Evolutionary conservation across 352 stramenopile species (phyloP).

Genomic region (Phytophthora idaei): DNA sequence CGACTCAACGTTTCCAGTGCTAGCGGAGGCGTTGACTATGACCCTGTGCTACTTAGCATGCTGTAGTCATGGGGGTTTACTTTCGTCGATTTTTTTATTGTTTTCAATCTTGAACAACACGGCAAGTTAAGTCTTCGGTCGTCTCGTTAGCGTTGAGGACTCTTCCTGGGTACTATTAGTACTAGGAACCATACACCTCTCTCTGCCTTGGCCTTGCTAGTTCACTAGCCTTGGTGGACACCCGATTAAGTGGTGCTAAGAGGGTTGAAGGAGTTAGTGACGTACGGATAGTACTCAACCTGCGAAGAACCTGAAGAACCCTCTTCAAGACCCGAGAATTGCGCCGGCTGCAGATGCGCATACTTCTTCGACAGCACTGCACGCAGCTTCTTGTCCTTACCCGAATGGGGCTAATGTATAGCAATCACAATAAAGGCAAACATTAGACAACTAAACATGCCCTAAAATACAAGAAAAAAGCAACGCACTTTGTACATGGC

Average conservation of each 20-base stretch:
- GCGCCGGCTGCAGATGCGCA: slow-evolving; percentile 79
- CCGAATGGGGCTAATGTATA: slow-evolving; percentile 55
- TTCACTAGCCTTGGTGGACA: slow-evolving; percentile 7
- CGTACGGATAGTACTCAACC: slow-evolving; percentile 84
- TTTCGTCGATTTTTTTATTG: slow-evolving; percentile 25
- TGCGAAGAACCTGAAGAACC: slow-evolving; percentile 57
- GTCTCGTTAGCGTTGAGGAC: slow-evolving; percentile 11
- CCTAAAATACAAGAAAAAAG: not conserved
- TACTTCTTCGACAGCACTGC: slow-evolving; percentile 85
- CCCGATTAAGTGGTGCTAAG: slow-evolving; percentile 43
- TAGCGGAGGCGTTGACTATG: slow-evolving; percentile 28
- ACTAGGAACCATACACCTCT: slow-evolving; percentile 17
- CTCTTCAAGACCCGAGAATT: slow-evolving; percentile 84
- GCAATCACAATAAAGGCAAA: not conserved
- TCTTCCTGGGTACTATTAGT: not conserved
- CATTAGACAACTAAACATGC: not conserved
- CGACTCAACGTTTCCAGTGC: slow-evolving; percentile 11
- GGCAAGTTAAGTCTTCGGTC: slow-evolving; percentile 17
- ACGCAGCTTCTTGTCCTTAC: slow-evolving; percentile 87
- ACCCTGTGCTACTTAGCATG: slow-evolving; percentile 54
- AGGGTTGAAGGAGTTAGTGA: slow-evolving; percentile 81
- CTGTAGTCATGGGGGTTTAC: slow-evolving; percentile 33
- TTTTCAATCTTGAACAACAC: slow-evolving; percentile 23
- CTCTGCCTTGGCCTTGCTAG: slow-evolving; percentile 5
- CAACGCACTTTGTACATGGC: slow-evolving; percentile 78